These are phyloP conservation scores for Basipetospora sp. DNA, from an alignment of 2,329 filamentous ascomycete species.

Conservation along the genomic window DNA sequence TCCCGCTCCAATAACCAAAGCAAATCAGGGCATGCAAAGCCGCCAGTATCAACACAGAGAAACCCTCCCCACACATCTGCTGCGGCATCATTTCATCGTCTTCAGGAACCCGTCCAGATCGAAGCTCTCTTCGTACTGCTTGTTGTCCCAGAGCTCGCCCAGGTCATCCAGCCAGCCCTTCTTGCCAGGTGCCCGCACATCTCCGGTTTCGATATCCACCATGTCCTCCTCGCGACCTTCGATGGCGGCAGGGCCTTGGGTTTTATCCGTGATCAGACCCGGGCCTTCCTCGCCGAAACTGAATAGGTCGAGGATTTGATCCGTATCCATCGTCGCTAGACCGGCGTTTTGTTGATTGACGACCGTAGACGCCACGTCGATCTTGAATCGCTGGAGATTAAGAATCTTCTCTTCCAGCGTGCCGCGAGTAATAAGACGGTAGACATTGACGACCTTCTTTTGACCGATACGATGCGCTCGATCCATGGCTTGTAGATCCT, in stretches of 20 bases:
- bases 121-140: conserved; percentile 96
- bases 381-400: conserved; percentile 96
- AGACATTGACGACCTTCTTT: conserved; percentile 99
- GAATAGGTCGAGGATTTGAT: conserved; percentile 94
- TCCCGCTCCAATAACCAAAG: too few species aligned
- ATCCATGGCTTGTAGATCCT: conserved; percentile 97
- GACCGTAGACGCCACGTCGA: conserved; percentile 92
- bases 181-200: conserved; percentile 91
- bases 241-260: conserved; percentile 31
- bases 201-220: conserved; percentile 82
- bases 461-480: conserved; percentile 94
- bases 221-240: conserved; percentile 66
- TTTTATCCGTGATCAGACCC: conserved; percentile 46
- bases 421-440: conserved; percentile 86
- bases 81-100: conserved; percentile 54
- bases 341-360: conserved; percentile 98
- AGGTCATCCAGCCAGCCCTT: conserved; percentile 91
- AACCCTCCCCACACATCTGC: too few species aligned
- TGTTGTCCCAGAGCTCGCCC: conserved; percentile 92
- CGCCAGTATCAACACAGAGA: too few species aligned
- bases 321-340: conserved; percentile 88
- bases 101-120: conserved; percentile 90
- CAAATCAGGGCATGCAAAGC: too few species aligned
- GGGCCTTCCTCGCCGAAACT: conserved; percentile 70
- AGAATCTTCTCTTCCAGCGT: conserved; percentile 98